phyloP scores from a whole-genome alignment of 1,284 basidiomycete species.

The Naganishia liquefaciens region DNA sequence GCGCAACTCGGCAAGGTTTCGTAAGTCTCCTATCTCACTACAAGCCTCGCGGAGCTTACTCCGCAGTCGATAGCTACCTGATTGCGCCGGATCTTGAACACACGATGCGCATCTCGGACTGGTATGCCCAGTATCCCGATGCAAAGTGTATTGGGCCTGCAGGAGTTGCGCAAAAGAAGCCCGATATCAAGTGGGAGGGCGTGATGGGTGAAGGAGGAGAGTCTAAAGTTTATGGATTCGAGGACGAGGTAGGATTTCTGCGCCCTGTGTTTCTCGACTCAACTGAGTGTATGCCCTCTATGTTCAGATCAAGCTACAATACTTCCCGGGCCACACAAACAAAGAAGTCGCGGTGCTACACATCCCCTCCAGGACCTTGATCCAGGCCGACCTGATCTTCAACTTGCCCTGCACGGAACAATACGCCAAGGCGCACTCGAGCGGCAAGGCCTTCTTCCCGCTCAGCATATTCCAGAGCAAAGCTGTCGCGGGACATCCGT shows the following conservation, averaged over 20 bases:
- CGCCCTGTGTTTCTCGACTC: not conserved
- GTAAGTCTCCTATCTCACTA: slow-evolving; percentile 50
- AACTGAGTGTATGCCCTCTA: not conserved
- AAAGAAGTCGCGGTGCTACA: slow-evolving; percentile 93
- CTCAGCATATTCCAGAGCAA: slow-evolving; percentile 40
- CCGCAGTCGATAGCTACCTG: slow-evolving; percentile 57
- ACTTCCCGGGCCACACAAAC: slow-evolving; percentile 78
- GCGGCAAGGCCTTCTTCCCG: slow-evolving; percentile 57
- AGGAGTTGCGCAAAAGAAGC: slow-evolving; percentile 52
- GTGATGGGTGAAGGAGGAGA: slow-evolving; percentile 51
- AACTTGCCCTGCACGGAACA: slow-evolving; percentile 87
- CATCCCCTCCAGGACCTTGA: slow-evolving; percentile 70
- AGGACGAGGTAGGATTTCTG: slow-evolving; percentile 60
- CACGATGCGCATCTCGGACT: slow-evolving; percentile 54
- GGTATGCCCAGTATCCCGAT: slow-evolving; percentile 65
- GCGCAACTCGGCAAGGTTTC: slow-evolving; percentile 68
- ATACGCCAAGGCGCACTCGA: slow-evolving; percentile 60
- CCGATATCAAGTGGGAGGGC: slow-evolving; percentile 54
- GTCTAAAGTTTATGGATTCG: slow-evolving; percentile 68
- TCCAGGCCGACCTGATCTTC: slow-evolving; percentile 85
- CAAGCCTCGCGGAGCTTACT: not conserved
- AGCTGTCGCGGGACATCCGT: slow-evolving; percentile 55
- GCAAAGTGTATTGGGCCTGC: slow-evolving; percentile 63
- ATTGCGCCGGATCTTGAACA: slow-evolving; percentile 58
- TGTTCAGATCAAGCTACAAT: slow-evolving; percentile 55